These are phyloP conservation scores for Leishmania tarentolae DNA, from an alignment of 208 protist genomes.

Conservation along the genomic window DNA sequence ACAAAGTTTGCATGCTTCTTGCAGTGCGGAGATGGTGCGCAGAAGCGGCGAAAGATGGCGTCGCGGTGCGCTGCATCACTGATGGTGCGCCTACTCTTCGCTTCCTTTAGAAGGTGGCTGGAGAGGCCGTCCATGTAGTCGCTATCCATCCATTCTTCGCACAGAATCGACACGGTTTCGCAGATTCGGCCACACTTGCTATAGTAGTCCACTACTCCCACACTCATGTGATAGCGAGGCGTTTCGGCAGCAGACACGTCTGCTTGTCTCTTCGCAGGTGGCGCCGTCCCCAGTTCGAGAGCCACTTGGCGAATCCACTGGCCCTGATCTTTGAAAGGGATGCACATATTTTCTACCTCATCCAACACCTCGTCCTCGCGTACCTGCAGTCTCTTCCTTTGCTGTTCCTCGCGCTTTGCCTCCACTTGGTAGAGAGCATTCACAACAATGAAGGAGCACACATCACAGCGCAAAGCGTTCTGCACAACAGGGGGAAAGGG, in stretches of 20 bases:
- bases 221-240: slow-evolving; percentile 12
- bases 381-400: slow-evolving; percentile 40
- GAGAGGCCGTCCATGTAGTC: slow-evolving; percentile 41
- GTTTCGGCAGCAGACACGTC: not conserved
- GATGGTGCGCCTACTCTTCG: slow-evolving; percentile 11
- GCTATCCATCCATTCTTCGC: slow-evolving; percentile 56
- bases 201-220: slow-evolving; percentile 34
- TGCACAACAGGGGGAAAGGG: slow-evolving; percentile 49
- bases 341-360: slow-evolving; percentile 71
- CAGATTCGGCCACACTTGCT: slow-evolving; percentile 72
- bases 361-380: slow-evolving; percentile 72
- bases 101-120: slow-evolving; percentile 22
- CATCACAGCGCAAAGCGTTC: slow-evolving; percentile 60
- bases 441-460: slow-evolving; percentile 48
- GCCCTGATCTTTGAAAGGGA: slow-evolving; percentile 62
- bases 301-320: slow-evolving; percentile 69
- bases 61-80: slow-evolving; percentile 5
- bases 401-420: slow-evolving; percentile 20
- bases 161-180: slow-evolving; percentile 52
- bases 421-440: slow-evolving; percentile 48
- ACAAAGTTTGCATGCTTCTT: slow-evolving; percentile 12
- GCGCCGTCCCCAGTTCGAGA: slow-evolving; percentile 29
- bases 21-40: slow-evolving; percentile 18
- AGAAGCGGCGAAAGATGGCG: slow-evolving; percentile 14
- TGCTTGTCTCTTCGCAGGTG: not conserved